Evolutionary conservation across 208 protist species (phyloP), one percentile per base, ranked within the genome.

Genomic region (Trichomonas vaginalis): DNA sequence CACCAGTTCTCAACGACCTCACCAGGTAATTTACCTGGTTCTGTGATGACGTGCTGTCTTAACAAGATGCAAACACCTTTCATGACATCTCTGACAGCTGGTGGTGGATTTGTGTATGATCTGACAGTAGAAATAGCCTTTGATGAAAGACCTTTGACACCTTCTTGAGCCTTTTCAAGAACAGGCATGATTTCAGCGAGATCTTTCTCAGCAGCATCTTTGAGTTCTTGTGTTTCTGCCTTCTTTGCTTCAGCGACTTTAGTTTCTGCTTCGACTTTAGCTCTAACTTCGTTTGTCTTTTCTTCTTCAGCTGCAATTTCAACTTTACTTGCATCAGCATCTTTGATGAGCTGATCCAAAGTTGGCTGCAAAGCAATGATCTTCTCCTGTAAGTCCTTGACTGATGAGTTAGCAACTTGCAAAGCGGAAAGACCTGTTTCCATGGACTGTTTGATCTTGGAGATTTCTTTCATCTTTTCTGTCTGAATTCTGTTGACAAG

Each of bases 11-110:
- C 95, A n/a, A 96, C 96, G 62, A 97, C 96, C 70, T 97, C 97
- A 48, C 96, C 96, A 21, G 83, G 83, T 92, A 42, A 96, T 86
- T 97, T 51, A 51, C 86, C 96, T 10, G 70, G 62, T 35, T 96
- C 96, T 96, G 96, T 96, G 61, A 88, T 95, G 27, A 97, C 96
- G 83, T 97, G 96, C 48, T 98, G 86, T 21, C 98, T 98, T 96
- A 99, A 98, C 97, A 99, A 98, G 35, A 98, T 98, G 97, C 98
- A 99, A 96, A 99, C 98, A n/a, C 98, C 98, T 97, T 99, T 98
- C 96, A 99, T 98, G 92, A 98, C 98, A 96, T 98, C 98, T 42
- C 98, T 97, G 95, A 99, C 99, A 37, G 98, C 97, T 39, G 97
- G 97, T 47, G 98, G 98, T 56, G 99, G 98, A 95, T 98, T 98